phyloP scores from a whole-genome alignment of 352 stramenopile species.

The Pythium insidiosum region DNA sequence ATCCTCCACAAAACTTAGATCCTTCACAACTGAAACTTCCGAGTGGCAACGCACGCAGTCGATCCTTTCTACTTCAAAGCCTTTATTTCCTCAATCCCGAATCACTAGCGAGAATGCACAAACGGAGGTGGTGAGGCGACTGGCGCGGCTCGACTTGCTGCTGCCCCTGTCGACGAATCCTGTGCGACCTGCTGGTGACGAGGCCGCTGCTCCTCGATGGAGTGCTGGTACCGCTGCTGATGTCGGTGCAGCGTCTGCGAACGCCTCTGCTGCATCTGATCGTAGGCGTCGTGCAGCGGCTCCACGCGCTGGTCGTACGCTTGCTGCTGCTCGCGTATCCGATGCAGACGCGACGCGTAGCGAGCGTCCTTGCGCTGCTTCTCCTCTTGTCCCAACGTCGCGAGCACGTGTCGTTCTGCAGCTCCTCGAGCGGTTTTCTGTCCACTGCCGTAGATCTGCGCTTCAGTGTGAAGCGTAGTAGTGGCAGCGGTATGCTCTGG shows the following conservation, averaged over 20 bases:
- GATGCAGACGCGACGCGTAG: constrained; percentile 27
- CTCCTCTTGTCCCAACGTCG: constrained; percentile 42
- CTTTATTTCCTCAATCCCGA: no score
- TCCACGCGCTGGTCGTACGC: constrained; percentile 21
- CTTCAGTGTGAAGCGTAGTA: constrained; percentile 18
- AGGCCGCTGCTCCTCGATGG: constrained; percentile 23
- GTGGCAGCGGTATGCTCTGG: not conserved
- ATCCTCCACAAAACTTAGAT: no score
- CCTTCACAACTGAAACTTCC: no score
- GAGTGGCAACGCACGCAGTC: no score
- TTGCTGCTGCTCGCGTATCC: constrained; percentile 29
- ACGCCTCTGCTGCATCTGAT: constrained; percentile 24
- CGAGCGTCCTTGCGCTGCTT: constrained; percentile 29
- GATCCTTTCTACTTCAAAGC: no score
- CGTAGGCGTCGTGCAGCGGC: constrained; percentile 17
- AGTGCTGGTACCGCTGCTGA: constrained; percentile 27
- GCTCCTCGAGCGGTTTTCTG: not conserved
- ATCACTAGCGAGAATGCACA: no score
- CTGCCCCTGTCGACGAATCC: no score
- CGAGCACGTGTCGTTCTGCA: constrained; percentile 16
- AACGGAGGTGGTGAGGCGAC: no score
- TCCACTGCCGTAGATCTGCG: constrained; percentile 28
- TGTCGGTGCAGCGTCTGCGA: constrained; percentile 30
- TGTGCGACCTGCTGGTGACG: not conserved
- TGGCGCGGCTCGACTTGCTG: no score